These are phyloP conservation scores for Lophiostoma macrostomum DNA, from an alignment of 495 filamentous ascomycete genomes.

Conservation along the genomic window DNA sequence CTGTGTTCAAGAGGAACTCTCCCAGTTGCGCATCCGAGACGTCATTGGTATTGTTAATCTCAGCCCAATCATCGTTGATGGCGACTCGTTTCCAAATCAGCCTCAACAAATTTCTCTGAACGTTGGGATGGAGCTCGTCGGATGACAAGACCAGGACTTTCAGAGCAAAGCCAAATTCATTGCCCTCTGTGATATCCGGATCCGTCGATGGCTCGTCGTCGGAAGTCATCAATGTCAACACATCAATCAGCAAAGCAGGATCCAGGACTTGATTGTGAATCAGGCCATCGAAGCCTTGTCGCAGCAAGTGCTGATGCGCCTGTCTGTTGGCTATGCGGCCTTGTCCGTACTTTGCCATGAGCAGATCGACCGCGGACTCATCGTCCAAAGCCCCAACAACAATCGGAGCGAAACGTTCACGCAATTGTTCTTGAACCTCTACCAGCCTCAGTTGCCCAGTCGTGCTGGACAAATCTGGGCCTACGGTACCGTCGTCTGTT, in stretches of 20 bases:
- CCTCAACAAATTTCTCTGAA: slow-evolving; percentile 56
- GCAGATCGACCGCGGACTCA: slow-evolving; percentile 69
- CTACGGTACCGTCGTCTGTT: background rate
- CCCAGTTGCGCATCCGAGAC: slow-evolving; percentile 51
- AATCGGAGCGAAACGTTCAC: slow-evolving; percentile 55
- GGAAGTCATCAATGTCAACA: slow-evolving; percentile 72
- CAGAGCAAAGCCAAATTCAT: slow-evolving; percentile 67
- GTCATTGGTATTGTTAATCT: slow-evolving; percentile 53
- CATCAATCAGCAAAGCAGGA: slow-evolving; percentile 67
- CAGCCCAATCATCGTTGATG: slow-evolving; percentile 73
- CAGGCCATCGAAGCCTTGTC: slow-evolving; percentile 60
- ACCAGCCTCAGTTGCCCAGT: slow-evolving; percentile 49
- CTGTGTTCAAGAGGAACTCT: slow-evolving; percentile 47
- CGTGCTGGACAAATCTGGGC: background rate
- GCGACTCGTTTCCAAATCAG: slow-evolving; percentile 83
- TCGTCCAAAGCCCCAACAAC: slow-evolving; percentile 70
- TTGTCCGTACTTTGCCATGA: slow-evolving; percentile 63
- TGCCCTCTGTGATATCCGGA: slow-evolving; percentile 35
- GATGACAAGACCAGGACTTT: slow-evolving; percentile 59
- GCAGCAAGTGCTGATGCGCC: slow-evolving; percentile 61
- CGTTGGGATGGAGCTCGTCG: slow-evolving; percentile 48
- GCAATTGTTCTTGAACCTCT: slow-evolving; percentile 72
- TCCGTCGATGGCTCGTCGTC: slow-evolving; percentile 24
- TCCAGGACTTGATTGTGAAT: slow-evolving; percentile 65
- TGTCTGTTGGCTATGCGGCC: slow-evolving; percentile 57